These are phyloP conservation scores for Lasiosphaeriaceae sp. DNA, from an alignment of 495 filamentous ascomycete species.

Conservation along the genomic window DNA sequence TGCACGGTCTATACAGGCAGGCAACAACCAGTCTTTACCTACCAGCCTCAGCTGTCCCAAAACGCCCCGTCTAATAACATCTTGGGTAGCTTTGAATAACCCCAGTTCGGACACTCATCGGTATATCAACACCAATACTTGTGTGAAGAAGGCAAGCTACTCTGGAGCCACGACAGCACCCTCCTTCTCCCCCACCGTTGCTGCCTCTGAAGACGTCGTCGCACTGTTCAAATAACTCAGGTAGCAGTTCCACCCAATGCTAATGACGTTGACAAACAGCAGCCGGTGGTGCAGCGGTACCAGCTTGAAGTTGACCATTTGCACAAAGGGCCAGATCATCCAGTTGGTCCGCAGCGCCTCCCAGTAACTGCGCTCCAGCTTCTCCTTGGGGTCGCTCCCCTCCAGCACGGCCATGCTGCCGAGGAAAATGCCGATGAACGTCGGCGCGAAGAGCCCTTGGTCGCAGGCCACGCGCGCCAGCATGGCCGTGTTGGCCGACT, in stretches of 20 bases:
- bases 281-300: conserved; percentile 84
- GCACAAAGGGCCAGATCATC: conserved; percentile 89
- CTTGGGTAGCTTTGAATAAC: no score
- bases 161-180: neutral
- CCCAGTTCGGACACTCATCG: no score
- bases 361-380: conserved; percentile 63
- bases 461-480: conserved; percentile 76
- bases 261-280: conserved; percentile 82
- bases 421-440: conserved; percentile 78
- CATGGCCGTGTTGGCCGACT: conserved; percentile 62
- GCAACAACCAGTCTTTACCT: no score
- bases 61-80: no score
- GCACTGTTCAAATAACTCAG: conserved; percentile 77
- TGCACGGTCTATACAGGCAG: no score
- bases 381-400: conserved; percentile 65
- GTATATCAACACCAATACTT: no score
- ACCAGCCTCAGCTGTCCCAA: no score
- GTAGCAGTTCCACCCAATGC: conserved; percentile 91
- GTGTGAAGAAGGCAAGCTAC: no score
- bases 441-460: conserved; percentile 81
- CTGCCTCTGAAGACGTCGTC: neutral
- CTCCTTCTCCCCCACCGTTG: neutral
- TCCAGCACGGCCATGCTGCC: conserved; percentile 85
- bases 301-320: conserved; percentile 84
- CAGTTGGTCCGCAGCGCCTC: conserved; percentile 77